Evolutionary conservation across 1,284 basidiomycete species (phyloP).

Genomic region (Paramarasmius palmivorus): DNA sequence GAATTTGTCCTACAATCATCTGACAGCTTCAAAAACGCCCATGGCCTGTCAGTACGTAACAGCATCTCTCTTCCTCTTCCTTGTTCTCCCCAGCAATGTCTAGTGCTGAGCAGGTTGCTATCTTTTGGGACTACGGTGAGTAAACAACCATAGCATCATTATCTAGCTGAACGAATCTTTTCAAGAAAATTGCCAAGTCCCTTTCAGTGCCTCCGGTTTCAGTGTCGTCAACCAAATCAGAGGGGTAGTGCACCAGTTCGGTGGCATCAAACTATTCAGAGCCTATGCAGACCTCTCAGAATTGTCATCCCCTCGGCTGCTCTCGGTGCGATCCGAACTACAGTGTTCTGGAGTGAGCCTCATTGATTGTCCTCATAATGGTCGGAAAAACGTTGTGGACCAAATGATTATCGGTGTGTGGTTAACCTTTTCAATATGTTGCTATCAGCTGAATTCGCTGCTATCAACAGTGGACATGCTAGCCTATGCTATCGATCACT

Average conservation of each 20-base stretch:
- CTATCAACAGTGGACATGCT: conserved; percentile 14
- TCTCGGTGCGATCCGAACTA: conserved; percentile 51
- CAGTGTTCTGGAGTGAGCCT: conserved; percentile 62
- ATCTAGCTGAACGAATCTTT: not conserved
- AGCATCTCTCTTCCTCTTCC: conserved; percentile 6
- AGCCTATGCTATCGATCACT: conserved; percentile 25
- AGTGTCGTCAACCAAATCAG: conserved; percentile 31
- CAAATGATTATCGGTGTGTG: conserved; percentile 50
- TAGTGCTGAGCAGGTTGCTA: conserved; percentile 20
- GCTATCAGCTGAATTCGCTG: not conserved
- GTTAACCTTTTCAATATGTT: not conserved
- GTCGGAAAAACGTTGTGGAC: conserved; percentile 53
- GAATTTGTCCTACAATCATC: too few species aligned
- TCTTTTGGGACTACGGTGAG: conserved; percentile 37
- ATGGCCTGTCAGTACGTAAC: not conserved
- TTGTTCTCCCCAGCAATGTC: conserved; percentile 13
- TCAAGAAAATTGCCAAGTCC: conserved; percentile 52
- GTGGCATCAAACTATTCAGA: conserved; percentile 35
- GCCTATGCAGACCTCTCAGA: conserved; percentile 43
- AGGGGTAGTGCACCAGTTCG: conserved; percentile 30
- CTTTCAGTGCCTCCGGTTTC: conserved; percentile 36
- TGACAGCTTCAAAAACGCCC: too few species aligned
- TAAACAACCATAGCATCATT: not conserved
- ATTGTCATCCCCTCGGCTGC: conserved; percentile 31
- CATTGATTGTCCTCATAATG: conserved; percentile 59